These are phyloP conservation scores for Cyberlindnera mrakii DNA, from an alignment of 805 yeast species.

Conservation along the genomic window DNA sequence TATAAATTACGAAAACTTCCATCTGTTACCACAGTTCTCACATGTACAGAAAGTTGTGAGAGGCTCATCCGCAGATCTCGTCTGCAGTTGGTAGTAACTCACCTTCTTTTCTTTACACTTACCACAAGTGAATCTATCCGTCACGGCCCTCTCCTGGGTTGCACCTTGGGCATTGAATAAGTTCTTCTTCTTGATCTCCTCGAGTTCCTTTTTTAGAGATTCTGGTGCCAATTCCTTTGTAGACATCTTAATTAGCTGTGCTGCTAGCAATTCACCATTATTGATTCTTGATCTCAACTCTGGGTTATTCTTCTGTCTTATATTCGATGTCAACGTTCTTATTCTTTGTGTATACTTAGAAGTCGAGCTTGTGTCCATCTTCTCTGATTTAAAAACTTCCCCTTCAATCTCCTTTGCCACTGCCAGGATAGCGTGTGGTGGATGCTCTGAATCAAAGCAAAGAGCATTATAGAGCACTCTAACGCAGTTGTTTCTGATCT, in stretches of 20 bases:
- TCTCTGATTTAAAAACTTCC: constrained; percentile 59
- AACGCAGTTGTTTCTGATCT: constrained; percentile 79
- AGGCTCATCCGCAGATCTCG: constrained; percentile 98
- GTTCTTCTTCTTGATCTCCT: constrained; percentile 80
- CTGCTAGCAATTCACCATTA: constrained; percentile 59
- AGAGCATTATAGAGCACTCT: constrained; percentile 83
- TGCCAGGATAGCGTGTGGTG: constrained; percentile 54
- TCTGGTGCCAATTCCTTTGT: constrained; percentile 98
- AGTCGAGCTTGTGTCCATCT: constrained; percentile 38
- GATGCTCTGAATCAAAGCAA: constrained; percentile 67
- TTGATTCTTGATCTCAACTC: constrained; percentile 67
- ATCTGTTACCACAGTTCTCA: constrained; percentile 94
- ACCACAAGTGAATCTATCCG: constrained; percentile 95
- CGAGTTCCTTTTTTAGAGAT: constrained; percentile 76
- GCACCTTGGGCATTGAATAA: constrained; percentile 97
- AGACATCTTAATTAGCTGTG: constrained; percentile 67
- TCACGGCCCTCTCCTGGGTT: constrained; percentile 88
- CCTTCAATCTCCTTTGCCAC: constrained; percentile 68
- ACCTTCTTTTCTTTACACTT: constrained; percentile 97
- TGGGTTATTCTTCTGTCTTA: constrained; percentile 86
- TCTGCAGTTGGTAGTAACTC: constrained; percentile 95
- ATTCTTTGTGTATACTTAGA: constrained; percentile 70
- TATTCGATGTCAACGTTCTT: constrained; percentile 80
- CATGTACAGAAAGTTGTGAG: constrained; percentile 97
- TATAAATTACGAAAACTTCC: constrained; percentile 75